phyloP scores from a whole-genome alignment of 768 basidiomycete genomes.

The Asterophora lycoperdoides region DNA sequence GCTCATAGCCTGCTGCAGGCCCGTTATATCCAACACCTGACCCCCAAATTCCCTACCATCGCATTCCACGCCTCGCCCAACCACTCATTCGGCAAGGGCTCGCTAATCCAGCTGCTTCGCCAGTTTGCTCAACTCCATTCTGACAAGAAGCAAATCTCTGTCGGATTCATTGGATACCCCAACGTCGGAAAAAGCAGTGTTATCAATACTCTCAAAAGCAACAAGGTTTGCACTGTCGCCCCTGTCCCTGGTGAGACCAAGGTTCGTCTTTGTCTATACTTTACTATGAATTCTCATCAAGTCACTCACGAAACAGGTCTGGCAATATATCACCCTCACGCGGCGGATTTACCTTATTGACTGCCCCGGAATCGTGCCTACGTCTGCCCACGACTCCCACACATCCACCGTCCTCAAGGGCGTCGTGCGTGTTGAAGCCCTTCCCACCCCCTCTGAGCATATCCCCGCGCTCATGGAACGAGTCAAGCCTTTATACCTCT shows the following conservation, averaged over 20 bases:
- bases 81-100: conserved; percentile 98
- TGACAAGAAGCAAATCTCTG: conserved; percentile 99
- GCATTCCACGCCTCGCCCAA: conserved; percentile 99
- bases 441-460: conserved; percentile 89
- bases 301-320: conserved; percentile 48
- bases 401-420: conserved; percentile 94
- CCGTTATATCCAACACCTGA: conserved; percentile 93
- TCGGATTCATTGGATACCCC: conserved; percentile 97
- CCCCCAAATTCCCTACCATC: conserved; percentile 91
- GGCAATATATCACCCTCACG: conserved; percentile 99
- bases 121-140: conserved; percentile 97
- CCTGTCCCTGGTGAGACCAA: conserved; percentile 99
- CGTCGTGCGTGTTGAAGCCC: conserved; percentile 92
- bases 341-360: conserved; percentile 97
- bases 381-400: conserved; percentile 86
- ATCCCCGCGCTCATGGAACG: conserved; percentile 84
- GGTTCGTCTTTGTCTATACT: conserved; percentile 27
- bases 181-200: conserved; percentile 97
- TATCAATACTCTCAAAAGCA: conserved; percentile 97
- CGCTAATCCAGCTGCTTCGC: conserved; percentile 92
- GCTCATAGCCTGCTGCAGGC: conserved; percentile 51
- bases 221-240: conserved; percentile 95
- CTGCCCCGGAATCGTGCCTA: conserved; percentile 96
- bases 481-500: conserved; percentile 90
- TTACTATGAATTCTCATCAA: conserved; percentile 11